These are phyloP conservation scores for Angophora floribunda DNA, from an alignment of 345 rosid species.

Conservation along the genomic window DNA sequence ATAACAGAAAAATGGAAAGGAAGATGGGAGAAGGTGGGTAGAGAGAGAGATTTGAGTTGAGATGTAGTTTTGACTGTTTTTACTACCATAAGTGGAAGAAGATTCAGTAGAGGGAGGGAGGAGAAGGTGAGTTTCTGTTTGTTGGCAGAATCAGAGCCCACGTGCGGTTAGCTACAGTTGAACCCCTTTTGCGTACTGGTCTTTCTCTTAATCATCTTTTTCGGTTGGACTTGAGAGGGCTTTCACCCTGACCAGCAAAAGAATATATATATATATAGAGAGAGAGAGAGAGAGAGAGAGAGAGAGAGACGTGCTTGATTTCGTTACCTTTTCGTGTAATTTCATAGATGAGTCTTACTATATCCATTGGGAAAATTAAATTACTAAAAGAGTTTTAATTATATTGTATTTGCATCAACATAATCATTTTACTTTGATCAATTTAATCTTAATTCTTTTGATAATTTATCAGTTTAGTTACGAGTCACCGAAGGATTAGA, in stretches of 20 bases:
- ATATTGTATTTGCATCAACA: no score
- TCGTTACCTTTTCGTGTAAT: neutral
- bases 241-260: neutral
- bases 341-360: neutral
- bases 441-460: no score
- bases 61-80: neutral
- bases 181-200: neutral
- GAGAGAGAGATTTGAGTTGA: neutral
- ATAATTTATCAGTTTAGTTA: no score
- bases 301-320: neutral
- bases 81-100: neutral
- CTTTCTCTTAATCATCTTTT: neutral
- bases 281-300: no score
- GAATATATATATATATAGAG: neutral
- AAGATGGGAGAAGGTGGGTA: neutral
- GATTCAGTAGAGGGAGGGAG: neutral
- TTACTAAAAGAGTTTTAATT: no score
- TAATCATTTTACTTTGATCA: accelerated
- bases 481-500: accelerated
- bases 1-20: neutral
- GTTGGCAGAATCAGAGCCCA: neutral
- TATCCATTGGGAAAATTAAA: neutral
- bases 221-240: neutral
- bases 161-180: neutral
- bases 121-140: neutral